These are phyloP conservation scores for Trichoderma sp. DNA, from an alignment of 2,329 filamentous ascomycete species.

Conservation along the genomic window DNA sequence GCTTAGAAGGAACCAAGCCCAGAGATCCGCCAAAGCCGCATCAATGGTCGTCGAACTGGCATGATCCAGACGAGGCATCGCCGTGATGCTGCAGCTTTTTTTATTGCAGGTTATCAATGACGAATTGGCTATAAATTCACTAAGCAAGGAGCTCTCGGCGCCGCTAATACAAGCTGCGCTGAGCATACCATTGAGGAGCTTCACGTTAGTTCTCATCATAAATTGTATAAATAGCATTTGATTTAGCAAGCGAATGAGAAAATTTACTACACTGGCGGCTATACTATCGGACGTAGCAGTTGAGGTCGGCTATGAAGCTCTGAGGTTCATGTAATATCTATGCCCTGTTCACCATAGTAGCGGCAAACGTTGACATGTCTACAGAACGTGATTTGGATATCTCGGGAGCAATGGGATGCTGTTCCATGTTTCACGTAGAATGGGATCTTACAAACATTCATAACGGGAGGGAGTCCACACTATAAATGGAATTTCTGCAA, in stretches of 20 bases:
- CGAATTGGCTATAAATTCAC: background rate
- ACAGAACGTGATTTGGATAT: background rate
- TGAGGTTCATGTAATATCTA: background rate
- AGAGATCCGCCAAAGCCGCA: conserved; percentile 33
- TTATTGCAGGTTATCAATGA: background rate
- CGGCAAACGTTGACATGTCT: background rate
- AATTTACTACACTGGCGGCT: background rate
- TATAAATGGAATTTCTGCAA: background rate
- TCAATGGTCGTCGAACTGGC: conserved; percentile 44
- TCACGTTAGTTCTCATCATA: background rate
- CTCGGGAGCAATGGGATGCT: background rate
- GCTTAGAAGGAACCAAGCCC: background rate
- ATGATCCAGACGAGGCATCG: conserved; percentile 39
- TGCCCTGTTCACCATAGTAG: background rate
- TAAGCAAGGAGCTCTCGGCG: background rate
- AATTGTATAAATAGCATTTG: background rate
- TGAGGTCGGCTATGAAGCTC: background rate
- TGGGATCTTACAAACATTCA: background rate
- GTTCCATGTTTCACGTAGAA: background rate
- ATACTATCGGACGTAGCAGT: background rate
- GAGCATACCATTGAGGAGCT: background rate
- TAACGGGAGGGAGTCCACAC: background rate
- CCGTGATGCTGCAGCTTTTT: conserved; percentile 25
- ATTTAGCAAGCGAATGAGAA: background rate
- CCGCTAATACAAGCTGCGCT: background rate